Conservation (phyloP, 345 rosid genomes). For the Isatis tinctoria region DNA sequence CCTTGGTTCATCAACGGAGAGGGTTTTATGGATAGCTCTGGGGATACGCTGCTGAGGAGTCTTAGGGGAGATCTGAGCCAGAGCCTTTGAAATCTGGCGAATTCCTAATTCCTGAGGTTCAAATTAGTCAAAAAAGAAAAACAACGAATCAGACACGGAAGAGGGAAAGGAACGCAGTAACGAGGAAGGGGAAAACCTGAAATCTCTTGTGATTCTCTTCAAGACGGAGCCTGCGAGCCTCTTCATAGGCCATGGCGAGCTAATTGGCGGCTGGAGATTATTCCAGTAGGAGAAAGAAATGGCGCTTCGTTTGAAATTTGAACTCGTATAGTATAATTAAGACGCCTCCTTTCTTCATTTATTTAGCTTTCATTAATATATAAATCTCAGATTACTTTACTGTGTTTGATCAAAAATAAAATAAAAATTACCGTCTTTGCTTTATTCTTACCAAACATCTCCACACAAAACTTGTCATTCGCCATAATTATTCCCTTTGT, state of each 20-base stretch:
- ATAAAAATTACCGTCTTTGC: too few species aligned
- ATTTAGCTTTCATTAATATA: neutral
- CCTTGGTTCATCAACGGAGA: too few species aligned
- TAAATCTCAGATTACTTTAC: neutral
- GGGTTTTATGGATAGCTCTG: too few species aligned
- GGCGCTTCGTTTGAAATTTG: constrained; percentile 17
- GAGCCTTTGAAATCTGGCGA: too few species aligned
- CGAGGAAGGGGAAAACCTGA: constrained; percentile 15
- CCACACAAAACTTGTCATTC: constrained; percentile 2
- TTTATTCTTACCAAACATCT: neutral
- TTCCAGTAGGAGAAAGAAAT: neutral
- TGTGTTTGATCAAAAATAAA: too few species aligned
- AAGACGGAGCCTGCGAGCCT: constrained; percentile 10
- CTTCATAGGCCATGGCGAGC: constrained; percentile 36
- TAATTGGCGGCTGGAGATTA: neutral
- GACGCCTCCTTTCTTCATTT: neutral
- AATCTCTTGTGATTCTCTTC: constrained; percentile 19
- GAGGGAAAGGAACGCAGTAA: too few species aligned
- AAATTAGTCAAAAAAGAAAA: too few species aligned
- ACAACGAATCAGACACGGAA: too few species aligned
- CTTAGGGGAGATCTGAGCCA: too few species aligned
- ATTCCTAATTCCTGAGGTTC: too few species aligned
- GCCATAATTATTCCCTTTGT: neutral
- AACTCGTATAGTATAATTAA: neutral
- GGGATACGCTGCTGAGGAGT: too few species aligned